Evolutionary conservation across 2,329 filamentous ascomycete species (phyloP), one percentile per base, ranked within the genome.

Genomic region (Hypomyces perniciosus): DNA sequence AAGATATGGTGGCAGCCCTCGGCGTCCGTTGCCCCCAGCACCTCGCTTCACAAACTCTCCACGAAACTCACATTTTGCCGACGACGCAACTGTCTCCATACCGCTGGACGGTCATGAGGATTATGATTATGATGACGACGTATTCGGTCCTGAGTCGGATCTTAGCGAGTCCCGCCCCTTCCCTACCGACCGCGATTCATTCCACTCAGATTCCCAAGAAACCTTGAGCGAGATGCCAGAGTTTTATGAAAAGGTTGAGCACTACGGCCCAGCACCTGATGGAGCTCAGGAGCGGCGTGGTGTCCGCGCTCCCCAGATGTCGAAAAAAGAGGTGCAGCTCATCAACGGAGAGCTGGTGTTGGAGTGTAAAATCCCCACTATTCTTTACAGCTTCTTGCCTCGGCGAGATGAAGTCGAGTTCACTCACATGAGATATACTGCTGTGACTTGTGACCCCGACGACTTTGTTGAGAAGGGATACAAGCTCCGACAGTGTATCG

Each of bases 361-460:
- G 43, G 93, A 99, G 73, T 97, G 93, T 78, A 99, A 99, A 72
- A 99, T 99, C 59, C 93, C 95, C 1, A 99, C 93, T 1, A 99
- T 97, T 59, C 77, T 99, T 38, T 95, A 97, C 79, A 96, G 90
- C 66, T 99, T 99, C 72, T 73, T 99, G 55, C 95, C 95, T 0
- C 83, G 92, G 12, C 83, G 92, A 53, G 90, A 96, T 65, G 92
- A 96, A 67, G 79, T 92, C 56, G 93, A 99, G 65, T 99, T 99
- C 68, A 99, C 93, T 0, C 91, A 97, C 65, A 97, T 97, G 92
- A 85, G 93, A 48, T 99, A 99, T 68, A 96, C 92, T 0, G 93
- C 93, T 8, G 93, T 96, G n/a, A 99, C 93, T 2, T 97, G 90
- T 68, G 91, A 96, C 64, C 95, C 91, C 0, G 91, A 96, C 67